Conservation (phyloP, 2,329 filamentous ascomycete species). For the Coniosporium tulheliwenetii region DNA sequence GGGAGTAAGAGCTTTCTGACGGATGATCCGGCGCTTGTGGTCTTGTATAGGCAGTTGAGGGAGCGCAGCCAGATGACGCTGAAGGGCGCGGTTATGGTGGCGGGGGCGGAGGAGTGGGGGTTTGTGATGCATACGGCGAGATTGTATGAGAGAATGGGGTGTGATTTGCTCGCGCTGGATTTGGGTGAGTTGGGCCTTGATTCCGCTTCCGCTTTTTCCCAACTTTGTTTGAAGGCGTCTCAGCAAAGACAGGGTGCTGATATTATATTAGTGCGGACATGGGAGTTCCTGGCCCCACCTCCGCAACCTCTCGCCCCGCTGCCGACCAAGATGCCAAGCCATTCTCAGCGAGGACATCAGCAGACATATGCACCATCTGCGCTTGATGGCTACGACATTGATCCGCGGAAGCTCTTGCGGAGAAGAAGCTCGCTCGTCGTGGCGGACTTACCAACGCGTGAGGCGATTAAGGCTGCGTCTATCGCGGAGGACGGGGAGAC, state of each 20-base stretch:
- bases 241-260: too few species aligned
- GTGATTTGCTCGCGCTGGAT: constrained; percentile 76
- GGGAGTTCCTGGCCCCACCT: constrained; percentile 54
- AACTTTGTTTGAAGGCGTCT: too few species aligned
- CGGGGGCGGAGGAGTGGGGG: constrained; percentile 66
- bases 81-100: constrained; percentile 68
- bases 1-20: constrained; percentile 66
- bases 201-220: too few species aligned
- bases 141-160: constrained; percentile 82
- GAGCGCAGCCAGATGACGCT: constrained; percentile 71
- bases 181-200: constrained; percentile 42
- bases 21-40: constrained; percentile 77
- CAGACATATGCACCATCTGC: background rate
- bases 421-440: constrained; percentile 66
- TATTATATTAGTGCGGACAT: constrained; percentile 47
- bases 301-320: constrained; percentile 10
- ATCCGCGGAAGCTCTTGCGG: constrained; percentile 52
- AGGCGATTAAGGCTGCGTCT: constrained; percentile 4
- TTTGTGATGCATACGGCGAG: constrained; percentile 77
- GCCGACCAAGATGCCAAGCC: constrained; percentile 12
- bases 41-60: constrained; percentile 75
- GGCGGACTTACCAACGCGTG: constrained; percentile 44
- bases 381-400: constrained; percentile 22
- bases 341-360: constrained; percentile 3
- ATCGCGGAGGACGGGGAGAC: constrained; percentile 7